Base-by-base conservation (phyloP, 495 filamentous ascomycete species). In the Neurospora sp. region DNA sequence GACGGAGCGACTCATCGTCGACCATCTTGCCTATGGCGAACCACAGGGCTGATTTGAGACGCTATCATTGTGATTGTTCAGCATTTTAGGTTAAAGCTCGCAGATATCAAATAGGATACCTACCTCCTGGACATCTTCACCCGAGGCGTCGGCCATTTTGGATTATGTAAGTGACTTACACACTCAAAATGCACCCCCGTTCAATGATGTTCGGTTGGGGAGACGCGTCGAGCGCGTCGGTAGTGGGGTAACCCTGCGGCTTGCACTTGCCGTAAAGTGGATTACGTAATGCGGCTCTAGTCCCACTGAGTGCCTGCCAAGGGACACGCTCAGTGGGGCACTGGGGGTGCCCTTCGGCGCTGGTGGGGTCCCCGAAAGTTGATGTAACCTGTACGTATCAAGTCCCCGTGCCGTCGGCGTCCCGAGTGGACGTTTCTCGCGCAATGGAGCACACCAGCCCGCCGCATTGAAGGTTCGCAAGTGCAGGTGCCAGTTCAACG, bases 41-140 rank as follows among this genome's bases (percentile, higher is more conserved):
- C 94, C 94, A 98, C n/a, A 99, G 88, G 40, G 94, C 93, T 69
- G 93, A 90, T 87, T 99, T 99, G 72, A 98, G 87, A 74, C 91
- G 91, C 93, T 97, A 40, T 8, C 66, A 7, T 35, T 61, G 12
- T 5, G 0, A 7, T 35, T 61, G 22, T 1, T 61, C 14, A 61
- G 27, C 2, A 31, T 35, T 6, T 61, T 0, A 10, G 1, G 3
- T 6, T 12, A 1, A 22, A 27, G 0, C 20, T 22, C 11, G 6
- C 11, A 5, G 20, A 14, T 27, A 0, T n/a, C 37, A 40, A 39
- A 35, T 5, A 16, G 40, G 12, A 20, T 1, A 16, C 73, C 11
- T 74, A 78, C 78, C 77, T 80, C 77, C 22, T 72, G 76, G 40
- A 74, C 72, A 42, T 79, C 79, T 41, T 83, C 82, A 14, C 82